Base-by-base conservation (phyloP, 2,329 filamentous ascomycete genomes). In the Rutstroemia sp. region DNA sequence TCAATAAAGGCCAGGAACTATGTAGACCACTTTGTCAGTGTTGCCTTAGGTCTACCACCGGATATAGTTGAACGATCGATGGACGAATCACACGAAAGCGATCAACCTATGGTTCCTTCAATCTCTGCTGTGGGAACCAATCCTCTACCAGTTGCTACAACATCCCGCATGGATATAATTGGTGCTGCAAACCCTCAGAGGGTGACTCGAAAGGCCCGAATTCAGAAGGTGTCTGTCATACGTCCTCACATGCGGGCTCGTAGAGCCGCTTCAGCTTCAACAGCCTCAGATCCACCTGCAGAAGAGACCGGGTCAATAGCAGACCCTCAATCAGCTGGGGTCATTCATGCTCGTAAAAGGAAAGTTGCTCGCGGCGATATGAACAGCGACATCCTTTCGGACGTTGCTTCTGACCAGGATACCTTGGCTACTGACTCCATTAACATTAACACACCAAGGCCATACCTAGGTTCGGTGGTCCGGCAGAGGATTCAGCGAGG, bases 401-500 rank as follows among this genome's bases (percentile, higher is more conserved):
- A n/a, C n/a, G 19, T 42, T 42, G 6, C 39, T 19, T n/a, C 16
- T 17, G 19, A 42, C 39, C 39, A 42, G 10, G 16, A 19, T 42
- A 42, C n/a, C 7, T 42, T 42, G 25, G 46, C 30, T 25, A 44
- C 5, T 46, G 7, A 7, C 7, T 21, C 5, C 12, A 10, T 23
- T 3, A 7, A 21, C 3, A 46, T 46, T 46, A 21, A 46, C 17
- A 21, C 42, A 10, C 17, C 25, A 9, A 55, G 57, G 12, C 59
- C 59, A 25, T 61, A 61, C n/a, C 48, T 61, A 16, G 49, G 54
- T 37, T 21, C 38, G 12, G 17, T 9, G 5, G 39, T 37, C 14
- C 38, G 52, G 37, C 50, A 57, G 30, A 42, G 48, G 14, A 56
- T 61, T n/a, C 52, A 37, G 19, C 54, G 49, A 39, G 59, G 59